phyloP scores from a whole-genome alignment of 352 stramenopile species.

The Aphanomyces stellatus region DNA sequence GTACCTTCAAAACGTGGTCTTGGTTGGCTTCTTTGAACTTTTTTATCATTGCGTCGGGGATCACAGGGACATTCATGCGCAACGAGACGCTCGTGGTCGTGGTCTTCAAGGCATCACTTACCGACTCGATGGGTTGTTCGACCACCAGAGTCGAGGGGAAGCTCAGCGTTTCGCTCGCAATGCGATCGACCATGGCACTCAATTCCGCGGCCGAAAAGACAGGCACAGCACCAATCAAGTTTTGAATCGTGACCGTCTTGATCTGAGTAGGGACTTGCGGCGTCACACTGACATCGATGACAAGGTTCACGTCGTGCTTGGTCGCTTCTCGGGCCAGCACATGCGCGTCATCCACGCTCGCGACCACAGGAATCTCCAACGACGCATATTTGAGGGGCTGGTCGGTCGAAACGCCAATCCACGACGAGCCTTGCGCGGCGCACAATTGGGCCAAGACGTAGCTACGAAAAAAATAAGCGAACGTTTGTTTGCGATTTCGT shows the following conservation, averaged over 20 bases:
- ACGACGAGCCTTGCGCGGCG: not conserved
- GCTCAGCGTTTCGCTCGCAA: slow-evolving; percentile 12
- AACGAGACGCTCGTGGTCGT: not conserved
- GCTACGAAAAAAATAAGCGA: not conserved
- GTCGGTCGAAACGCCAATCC: slow-evolving; percentile 8
- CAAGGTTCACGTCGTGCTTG: not conserved
- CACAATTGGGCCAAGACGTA: slow-evolving; percentile 10
- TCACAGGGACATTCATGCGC: slow-evolving; percentile 2
- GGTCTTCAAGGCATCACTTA: not conserved
- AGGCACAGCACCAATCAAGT: not conserved
- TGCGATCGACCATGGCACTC: slow-evolving; percentile 5
- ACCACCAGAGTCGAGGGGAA: slow-evolving; percentile 6
- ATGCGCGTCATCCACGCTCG: not conserved
- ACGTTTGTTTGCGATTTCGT: too few species aligned
- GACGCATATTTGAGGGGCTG: not conserved
- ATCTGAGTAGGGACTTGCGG: not conserved
- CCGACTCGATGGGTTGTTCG: slow-evolving; percentile 10
- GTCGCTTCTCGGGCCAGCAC: not conserved
- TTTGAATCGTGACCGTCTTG: not conserved
- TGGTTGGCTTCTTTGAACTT: slow-evolving; percentile 32
- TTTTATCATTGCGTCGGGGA: slow-evolving; percentile 9
- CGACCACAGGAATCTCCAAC: not conserved
- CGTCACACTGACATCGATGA: slow-evolving; percentile 8
- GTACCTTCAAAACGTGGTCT: slow-evolving; percentile 62
- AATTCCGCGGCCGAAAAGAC: not conserved